Conservation (phyloP, 495 filamentous ascomycete species). For the Neurospora pannonica region DNA sequence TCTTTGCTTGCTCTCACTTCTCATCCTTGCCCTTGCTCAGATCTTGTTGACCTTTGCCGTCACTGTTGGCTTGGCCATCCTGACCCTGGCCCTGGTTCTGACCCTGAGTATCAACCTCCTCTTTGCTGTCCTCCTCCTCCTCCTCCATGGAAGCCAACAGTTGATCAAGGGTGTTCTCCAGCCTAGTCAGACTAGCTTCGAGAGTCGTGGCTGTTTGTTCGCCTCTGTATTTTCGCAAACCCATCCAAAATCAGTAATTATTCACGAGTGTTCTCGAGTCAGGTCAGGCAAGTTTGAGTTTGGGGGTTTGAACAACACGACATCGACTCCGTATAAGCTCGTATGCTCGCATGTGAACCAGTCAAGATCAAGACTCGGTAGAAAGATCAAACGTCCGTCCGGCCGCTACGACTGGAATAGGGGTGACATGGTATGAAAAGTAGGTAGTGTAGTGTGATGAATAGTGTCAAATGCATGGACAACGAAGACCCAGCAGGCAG, state of each 20-base stretch:
- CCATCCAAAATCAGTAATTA: neutral
- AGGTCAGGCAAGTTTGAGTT: neutral
- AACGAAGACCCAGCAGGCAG: neutral
- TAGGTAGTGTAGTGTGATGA: neutral
- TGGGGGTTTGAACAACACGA: neutral
- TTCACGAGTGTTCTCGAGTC: neutral
- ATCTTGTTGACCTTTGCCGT: neutral
- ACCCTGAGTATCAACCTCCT: neutral
- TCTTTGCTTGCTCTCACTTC: neutral
- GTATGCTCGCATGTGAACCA: neutral
- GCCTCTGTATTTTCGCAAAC: constrained; percentile 32
- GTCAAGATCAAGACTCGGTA: neutral
- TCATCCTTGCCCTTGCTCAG: neutral
- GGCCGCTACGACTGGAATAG: neutral
- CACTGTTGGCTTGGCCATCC: neutral
- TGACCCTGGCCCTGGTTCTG: neutral
- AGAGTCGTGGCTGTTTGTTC: constrained; percentile 44
- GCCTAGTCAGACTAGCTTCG: constrained; percentile 40
- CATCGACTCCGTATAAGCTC: neutral
- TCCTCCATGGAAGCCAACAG: constrained; percentile 29
- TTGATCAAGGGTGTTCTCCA: constrained; percentile 47
- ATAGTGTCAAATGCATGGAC: neutral
- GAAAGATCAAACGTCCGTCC: neutral
- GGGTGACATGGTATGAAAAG: neutral
- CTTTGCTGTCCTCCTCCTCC: neutral